Evolutionary conservation across 2,329 filamentous ascomycete genomes (phyloP).

Genomic region (Cytospora mali): DNA sequence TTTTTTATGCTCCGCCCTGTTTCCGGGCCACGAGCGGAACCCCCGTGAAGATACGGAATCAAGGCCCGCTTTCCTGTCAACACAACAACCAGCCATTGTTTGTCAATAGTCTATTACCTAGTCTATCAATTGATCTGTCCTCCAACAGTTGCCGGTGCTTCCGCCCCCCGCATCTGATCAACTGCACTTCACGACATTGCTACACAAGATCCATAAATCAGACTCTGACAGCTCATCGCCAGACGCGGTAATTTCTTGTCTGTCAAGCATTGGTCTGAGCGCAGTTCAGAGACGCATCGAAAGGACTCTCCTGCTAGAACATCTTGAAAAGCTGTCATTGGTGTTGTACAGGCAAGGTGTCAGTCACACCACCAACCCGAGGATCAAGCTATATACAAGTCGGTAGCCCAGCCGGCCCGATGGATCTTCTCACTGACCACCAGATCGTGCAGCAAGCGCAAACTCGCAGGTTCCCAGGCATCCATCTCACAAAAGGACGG

Average conservation of each 20-base stretch:
- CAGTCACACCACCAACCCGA: constrained; percentile 12
- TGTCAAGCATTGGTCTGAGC: constrained; percentile 12
- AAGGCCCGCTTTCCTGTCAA: constrained; percentile 22
- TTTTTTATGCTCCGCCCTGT: not conserved
- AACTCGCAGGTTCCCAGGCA: constrained; percentile 10
- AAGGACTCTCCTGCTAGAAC: not conserved
- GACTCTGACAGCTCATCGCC: not conserved
- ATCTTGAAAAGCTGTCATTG: constrained; percentile 5
- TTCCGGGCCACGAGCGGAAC: constrained; percentile 7
- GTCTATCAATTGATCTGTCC: no score
- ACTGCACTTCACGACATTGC: not conserved
- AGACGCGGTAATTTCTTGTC: not conserved
- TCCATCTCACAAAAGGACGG: constrained; percentile 17
- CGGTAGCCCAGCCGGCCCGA: constrained; percentile 23
- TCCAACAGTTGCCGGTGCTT: constrained; percentile 13
- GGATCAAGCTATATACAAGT: constrained; percentile 4
- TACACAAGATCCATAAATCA: not conserved
- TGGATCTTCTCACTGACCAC: constrained; percentile 17
- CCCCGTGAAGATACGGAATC: constrained; percentile 20
- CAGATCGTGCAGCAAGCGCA: constrained; percentile 8
- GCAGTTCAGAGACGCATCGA: not conserved
- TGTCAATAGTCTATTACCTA: no score
- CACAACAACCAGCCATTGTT: constrained; percentile 14
- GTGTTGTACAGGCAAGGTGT: constrained; percentile 15
- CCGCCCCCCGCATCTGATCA: not conserved